Base-by-base conservation (phyloP, 352 stramenopile species). In the Pythium dissimile region DNA sequence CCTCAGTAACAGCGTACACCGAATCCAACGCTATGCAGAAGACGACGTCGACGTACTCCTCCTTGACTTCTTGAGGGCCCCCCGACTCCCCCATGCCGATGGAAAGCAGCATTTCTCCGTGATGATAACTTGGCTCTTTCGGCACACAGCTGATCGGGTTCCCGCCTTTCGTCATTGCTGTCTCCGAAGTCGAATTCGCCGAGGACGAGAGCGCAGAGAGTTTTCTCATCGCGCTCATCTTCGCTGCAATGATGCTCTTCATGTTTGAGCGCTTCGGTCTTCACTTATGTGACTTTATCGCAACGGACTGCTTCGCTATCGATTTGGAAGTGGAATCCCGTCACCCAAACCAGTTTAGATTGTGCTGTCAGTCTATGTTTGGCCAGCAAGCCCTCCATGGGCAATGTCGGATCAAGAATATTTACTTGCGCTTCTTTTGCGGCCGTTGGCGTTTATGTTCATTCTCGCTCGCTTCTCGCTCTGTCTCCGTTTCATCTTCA, bases 71-170 rank as follows among this genome's bases (percentile, higher is more conserved):
- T 1, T 16, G 12, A 28, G 30, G 8, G 30, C 16, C 31, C 48
- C 13, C 44, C 8, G 47, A 21, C n/a, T n/a, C n/a, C n/a, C n/a
- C n/a, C n/a, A n/a, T n/a, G n/a, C n/a, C n/a, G n/a, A n/a, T n/a
- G 23, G 28, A 10, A 8, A 60, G 11, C 6, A 37, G 39, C 73
- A 86, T 87, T 58, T 77, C 81, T 10, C 79, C 76, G 16, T 74
- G 57, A 45, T 84, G 74, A 34, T 65, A 66, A 2, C 37, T 62
- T 4, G 76, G 66, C 54, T 85, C 73, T 45, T 64, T 71, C 7
- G 42, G 62, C 5, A 61, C 43, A 24, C 18, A 15, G 3, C 18
- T 30, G 2, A 13, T 37, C 9, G 9, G 21, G 13, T 26, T 39
- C n/a, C 30, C 41, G 1, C n/a, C 30, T 8, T 28, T 52, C 10